phyloP scores from a whole-genome alignment of 805 yeast genomes.

The Teunomyces kruisii region DNA sequence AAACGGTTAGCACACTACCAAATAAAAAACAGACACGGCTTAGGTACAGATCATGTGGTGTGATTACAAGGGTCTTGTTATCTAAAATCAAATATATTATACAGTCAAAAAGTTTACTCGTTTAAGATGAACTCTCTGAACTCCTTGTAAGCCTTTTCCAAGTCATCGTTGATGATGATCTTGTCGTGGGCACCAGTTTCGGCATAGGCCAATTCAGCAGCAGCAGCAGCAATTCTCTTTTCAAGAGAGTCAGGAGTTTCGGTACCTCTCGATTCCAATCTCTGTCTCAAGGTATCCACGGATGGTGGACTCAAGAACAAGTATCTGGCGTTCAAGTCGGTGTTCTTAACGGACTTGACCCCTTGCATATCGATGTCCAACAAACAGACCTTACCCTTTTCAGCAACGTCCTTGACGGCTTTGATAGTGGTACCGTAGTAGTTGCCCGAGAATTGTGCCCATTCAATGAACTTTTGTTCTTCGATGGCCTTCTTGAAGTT shows the following conservation, averaged over 20 bases:
- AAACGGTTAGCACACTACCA: not conserved
- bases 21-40: not conserved
- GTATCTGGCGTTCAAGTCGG: conserved; percentile 80
- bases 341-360: conserved; percentile 83
- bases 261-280: conserved; percentile 90
- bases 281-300: conserved; percentile 66
- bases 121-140: conserved; percentile 73
- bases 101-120: conserved; percentile 12
- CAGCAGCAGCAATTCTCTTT: conserved; percentile 84
- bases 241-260: conserved; percentile 83
- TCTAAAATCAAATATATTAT: too few relatives aligned
- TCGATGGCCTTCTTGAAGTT: conserved; percentile 75
- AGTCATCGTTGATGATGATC: conserved; percentile 85
- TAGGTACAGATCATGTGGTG: too few relatives aligned
- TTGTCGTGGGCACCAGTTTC: conserved; percentile 90
- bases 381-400: conserved; percentile 73
- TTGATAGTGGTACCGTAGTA: conserved; percentile 92
- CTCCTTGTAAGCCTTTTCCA: conserved; percentile 83
- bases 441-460: conserved; percentile 98
- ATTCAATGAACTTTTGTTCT: conserved; percentile 81
- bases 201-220: conserved; percentile 86
- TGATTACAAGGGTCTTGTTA: conserved; percentile 5
- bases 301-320: conserved; percentile 93
- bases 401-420: conserved; percentile 74
- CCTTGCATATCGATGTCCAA: conserved; percentile 99